Percentiles rank a stretch among this genome's conserved stretches.
Evolutionary conservation across 495 filamentous ascomycete species (phyloP).

Genomic region (Durotheca rogersii): DNA sequence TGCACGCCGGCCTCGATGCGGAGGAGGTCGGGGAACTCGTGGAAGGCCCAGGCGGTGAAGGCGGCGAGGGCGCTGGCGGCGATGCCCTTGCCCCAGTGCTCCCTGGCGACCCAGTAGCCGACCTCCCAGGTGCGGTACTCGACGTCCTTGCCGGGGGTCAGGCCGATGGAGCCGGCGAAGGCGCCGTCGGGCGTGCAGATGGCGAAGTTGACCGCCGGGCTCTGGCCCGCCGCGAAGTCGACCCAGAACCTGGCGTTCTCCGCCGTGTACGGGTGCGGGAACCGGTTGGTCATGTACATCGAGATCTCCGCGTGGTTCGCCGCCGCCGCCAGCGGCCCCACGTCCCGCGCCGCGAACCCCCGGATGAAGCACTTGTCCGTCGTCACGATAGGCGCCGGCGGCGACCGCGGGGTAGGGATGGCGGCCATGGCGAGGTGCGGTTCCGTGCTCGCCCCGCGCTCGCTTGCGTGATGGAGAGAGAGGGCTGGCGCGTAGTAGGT

Average conservation of each 20-base stretch:
- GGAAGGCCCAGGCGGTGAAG: conserved; percentile 39
- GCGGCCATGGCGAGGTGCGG: conserved; percentile 7
- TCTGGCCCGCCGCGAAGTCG: background rate
- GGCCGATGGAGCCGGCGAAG: conserved; percentile 37
- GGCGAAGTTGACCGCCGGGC: conserved; percentile 29
- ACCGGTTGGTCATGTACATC: conserved; percentile 39
- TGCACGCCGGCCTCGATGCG: conserved; percentile 40
- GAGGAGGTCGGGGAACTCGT: conserved; percentile 28
- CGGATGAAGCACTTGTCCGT: conserved; percentile 36
- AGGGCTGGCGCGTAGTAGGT: no score
- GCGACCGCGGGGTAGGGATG: background rate
- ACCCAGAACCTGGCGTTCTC: conserved; percentile 36
- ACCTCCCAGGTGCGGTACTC: conserved; percentile 39
- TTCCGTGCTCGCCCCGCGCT: background rate
- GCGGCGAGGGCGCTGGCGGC: conserved; percentile 27
- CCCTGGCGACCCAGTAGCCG: conserved; percentile 42
- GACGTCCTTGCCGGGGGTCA: conserved; percentile 29
- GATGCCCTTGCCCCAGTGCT: conserved; percentile 43
- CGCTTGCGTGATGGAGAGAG: no score
- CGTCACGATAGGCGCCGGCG: conserved; percentile 17
- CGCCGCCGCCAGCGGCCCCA: conserved; percentile 17
- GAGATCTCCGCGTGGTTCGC: conserved; percentile 37
- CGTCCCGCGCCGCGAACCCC: conserved; percentile 34
- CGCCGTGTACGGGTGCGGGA: conserved; percentile 41
- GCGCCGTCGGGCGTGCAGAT: conserved; percentile 34